Evolutionary conservation across 2,329 filamentous ascomycete genomes (phyloP).

Genomic region (Hymenoscyphus occultus): DNA sequence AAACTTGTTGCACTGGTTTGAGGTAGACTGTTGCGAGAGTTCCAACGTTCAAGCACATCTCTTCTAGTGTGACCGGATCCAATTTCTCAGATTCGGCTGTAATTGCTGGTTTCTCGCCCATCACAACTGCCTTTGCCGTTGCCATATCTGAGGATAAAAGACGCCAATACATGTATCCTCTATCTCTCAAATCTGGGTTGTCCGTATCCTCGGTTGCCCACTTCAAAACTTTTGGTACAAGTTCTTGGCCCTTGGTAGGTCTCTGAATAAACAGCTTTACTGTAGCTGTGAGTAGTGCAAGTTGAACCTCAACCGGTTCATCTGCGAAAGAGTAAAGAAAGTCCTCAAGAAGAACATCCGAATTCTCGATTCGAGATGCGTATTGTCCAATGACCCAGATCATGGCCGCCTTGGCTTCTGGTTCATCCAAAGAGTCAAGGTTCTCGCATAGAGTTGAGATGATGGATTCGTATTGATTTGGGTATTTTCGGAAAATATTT

Average conservation of each 20-base stretch:
- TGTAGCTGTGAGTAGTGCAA: conserved; percentile 90
- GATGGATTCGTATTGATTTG: conserved; percentile 97
- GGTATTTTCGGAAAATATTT: conserved; percentile 99
- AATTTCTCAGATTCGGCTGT: conserved; percentile 94
- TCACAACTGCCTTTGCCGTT: conserved; percentile 82
- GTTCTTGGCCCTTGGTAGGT: conserved; percentile 87
- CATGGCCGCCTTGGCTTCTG: conserved; percentile 96
- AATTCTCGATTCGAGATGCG: conserved; percentile 95
- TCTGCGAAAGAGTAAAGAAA: conserved; percentile 93
- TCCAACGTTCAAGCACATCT: conserved; percentile 95
- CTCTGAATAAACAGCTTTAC: conserved; percentile 98
- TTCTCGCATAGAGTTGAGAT: conserved; percentile 95
- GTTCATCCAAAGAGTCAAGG: conserved; percentile 92
- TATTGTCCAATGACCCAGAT: conserved; percentile 99
- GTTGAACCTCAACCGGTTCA: conserved; percentile 91
- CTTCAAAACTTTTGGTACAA: conserved; percentile 92
- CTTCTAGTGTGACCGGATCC: conserved; percentile 85
- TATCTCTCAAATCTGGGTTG: conserved; percentile 91
- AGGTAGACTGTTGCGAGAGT: conserved; percentile 96
- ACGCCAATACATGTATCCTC: conserved; percentile 99
- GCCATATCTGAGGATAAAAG: conserved; percentile 88
- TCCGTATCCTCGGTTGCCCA: conserved; percentile 99
- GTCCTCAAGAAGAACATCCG: conserved; percentile 88
- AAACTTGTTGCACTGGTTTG: conserved; percentile 96
- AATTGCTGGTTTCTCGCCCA: conserved; percentile 96